Evolutionary conservation across 148 eudicot genomes (phyloP).

Genomic region (Diospyros kaki): DNA sequence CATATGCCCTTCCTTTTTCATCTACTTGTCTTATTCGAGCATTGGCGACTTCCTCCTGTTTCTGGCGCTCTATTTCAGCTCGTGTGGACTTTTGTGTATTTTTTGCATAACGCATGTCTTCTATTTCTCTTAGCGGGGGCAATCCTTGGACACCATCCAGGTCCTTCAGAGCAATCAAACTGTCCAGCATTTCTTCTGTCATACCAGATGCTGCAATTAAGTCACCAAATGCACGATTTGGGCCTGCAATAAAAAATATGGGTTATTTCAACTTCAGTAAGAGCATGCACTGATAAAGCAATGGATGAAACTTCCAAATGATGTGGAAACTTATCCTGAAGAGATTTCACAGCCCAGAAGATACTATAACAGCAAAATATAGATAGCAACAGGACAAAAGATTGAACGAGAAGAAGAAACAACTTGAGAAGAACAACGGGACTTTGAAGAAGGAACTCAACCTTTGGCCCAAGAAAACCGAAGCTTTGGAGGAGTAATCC

Average conservation of each 20-base stretch:
- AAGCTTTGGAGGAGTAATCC: no score
- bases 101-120: constrained; percentile 68
- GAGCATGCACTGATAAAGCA: neutral
- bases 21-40: constrained; percentile 76
- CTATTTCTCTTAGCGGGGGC: constrained; percentile 77
- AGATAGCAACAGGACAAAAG: no score
- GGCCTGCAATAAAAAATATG: constrained; percentile 49
- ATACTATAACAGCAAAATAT: neutral
- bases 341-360: neutral
- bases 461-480: no score
- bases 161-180: constrained; percentile 84
- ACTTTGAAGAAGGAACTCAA: no score
- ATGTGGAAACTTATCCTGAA: neutral
- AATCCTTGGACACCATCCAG: constrained; percentile 67
- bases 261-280: neutral
- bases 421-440: no score
- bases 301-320: neutral
- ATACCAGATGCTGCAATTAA: constrained; percentile 89
- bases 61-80: constrained; percentile 76
- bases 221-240: constrained; percentile 91
- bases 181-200: constrained; percentile 86
- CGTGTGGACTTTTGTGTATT: constrained; percentile 55
- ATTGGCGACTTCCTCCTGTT: constrained; percentile 81
- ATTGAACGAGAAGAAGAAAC: no score
- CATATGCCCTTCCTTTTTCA: constrained; percentile 91